Evolutionary conservation across 139 green algal species (phyloP), one percentile per base, ranked within the genome.

Genomic region (Coelastrella sp.): DNA sequence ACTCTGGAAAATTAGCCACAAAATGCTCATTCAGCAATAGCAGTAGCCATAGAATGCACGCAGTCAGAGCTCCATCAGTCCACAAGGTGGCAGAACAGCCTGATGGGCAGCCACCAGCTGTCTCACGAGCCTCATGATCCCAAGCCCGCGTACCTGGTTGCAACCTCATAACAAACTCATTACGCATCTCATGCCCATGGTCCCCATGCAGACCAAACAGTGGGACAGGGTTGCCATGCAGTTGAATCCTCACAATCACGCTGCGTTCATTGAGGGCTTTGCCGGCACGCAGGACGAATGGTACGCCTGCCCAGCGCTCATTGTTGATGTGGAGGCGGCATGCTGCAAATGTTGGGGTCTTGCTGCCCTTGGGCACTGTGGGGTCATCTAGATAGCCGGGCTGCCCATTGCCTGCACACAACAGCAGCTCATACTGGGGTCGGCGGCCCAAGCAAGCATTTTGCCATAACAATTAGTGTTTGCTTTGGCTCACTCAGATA

Each of bases 151-250:
- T 47, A 93, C 91, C 91, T 75, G 93, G 92, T 80, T 94, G 93
- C 79, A 96, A 92, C 2, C 94, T 82, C 76, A 99, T 96, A 71
- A 99, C 98, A 73, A 99, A 95, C 95, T 99, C 98, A 92, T 99
- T 99, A 60, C 98, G 93, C 87, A 96, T 94, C 58, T 93, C 54
- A n/a, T 86, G 77, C 3, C n/a, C 10, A n/a, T 23, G 13, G 61
- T 86, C 56, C 32, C 20, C 19, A 94, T 74, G 71, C n/a, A 23
- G 54, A 90, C 94, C 64, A 95, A 97, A 79, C 94, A 92, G 71
- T 80, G 90, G 73, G 85, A 86, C 73, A 10, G 94, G 73, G 4
- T 93, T 92, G 16, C 90, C 91, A 68, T 93, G 93, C 14, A 97
- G 93, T 93, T 97, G 95, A 6, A 97, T 94, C 20, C 95, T 92